Base-by-base conservation (phyloP, 2,329 filamentous ascomycete species). In the Penicillium aurantiogriseum region DNA sequence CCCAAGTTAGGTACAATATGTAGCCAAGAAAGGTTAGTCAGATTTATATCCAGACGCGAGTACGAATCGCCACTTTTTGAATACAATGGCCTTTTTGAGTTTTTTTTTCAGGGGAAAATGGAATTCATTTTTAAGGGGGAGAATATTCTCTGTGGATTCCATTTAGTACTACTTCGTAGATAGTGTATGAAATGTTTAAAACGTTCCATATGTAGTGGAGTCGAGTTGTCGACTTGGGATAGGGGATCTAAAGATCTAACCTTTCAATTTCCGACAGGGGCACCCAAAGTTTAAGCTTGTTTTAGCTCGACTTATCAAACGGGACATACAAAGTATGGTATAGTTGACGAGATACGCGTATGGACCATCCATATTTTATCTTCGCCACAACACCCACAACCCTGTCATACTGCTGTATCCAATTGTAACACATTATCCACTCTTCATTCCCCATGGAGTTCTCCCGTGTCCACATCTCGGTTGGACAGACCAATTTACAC, bases 231-330 rank as follows among this genome's bases (percentile, higher is more conserved):
- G 21, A 33, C 31, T 13, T 38, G 11, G 36, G 44, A 54, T 25
- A 55, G 45, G 51, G 55, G 31, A 29, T 48, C 25, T 23, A 50
- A 48, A 35, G 56, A 57, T 55, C 55, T 44, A 19, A 38, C 27
- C 15, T 54, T 51, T 53, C 49, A 60, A 60, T 58, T 54, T 58
- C 46, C 38, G 44, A 58, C 35, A 59, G 54, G 60, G 60, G 55
- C 19, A 51, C 49, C 48, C 40, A 57, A 58, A 35, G 60, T 64
- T 63, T 63, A 64, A 63, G 62, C 62, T 64, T 64, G 54, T 53
- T 64, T 59, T 62, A 62, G 49, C 61, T 60, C 61, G 47, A 29
- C 54, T 29, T 62, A 45, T 62, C 42, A 46, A 56, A 33, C 31
- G 56, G 39, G 39, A 49, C 25, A 35, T 48, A n/a, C n/a, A 50